A percentile compares a stretch with the other conserved stretches of the same genome.
phyloP scores from a whole-genome alignment of 1,284 basidiomycete genomes.

The Ganoderma resinaceum region DNA sequence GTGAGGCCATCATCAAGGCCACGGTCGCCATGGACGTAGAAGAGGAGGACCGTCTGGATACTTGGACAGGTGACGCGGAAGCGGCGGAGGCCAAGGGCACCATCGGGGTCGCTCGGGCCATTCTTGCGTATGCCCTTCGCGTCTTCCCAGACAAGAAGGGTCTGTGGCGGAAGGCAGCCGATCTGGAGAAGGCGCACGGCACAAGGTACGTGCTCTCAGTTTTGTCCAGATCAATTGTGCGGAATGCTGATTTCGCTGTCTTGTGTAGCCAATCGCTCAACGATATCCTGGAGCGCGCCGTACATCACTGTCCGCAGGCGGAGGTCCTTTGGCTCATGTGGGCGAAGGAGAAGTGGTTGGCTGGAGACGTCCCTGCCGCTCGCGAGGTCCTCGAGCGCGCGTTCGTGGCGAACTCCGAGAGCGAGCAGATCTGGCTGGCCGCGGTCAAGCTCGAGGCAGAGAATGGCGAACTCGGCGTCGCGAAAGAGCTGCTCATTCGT shows the following conservation, averaged over 20 bases:
- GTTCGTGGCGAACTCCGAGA: slow-evolving; percentile 95
- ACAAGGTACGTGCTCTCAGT: slow-evolving; percentile 57
- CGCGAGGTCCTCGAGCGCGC: slow-evolving; percentile 89
- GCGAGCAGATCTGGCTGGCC: slow-evolving; percentile 96
- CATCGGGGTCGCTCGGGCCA: slow-evolving; percentile 86
- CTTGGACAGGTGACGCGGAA: slow-evolving; percentile 95
- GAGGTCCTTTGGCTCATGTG: slow-evolving; percentile 98
- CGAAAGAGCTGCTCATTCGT: slow-evolving; percentile 85
- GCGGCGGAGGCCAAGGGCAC: slow-evolving; percentile 76
- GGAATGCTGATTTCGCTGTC: neutral
- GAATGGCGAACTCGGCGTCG: slow-evolving; percentile 89
- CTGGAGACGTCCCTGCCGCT: slow-evolving; percentile 87
- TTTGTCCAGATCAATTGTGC: slow-evolving; percentile 3
- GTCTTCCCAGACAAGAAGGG: slow-evolving; percentile 88
- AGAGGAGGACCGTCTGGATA: slow-evolving; percentile 89
- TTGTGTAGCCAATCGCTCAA: slow-evolving; percentile 76
- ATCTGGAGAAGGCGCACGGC: slow-evolving; percentile 91
- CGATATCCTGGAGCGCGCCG: slow-evolving; percentile 82
- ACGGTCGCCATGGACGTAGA: slow-evolving; percentile 95
- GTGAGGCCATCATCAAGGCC: slow-evolving; percentile 95
- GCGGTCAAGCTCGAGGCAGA: slow-evolving; percentile 97
- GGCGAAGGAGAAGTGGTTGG: slow-evolving; percentile 94
- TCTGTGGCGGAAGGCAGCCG: slow-evolving; percentile 91
- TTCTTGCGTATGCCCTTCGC: slow-evolving; percentile 89
- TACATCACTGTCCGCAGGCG: slow-evolving; percentile 90